Evolutionary conservation across 2,329 filamentous ascomycete species (phyloP), one percentile per base, ranked within the genome.

Genomic region (Apiospora arundinis): DNA sequence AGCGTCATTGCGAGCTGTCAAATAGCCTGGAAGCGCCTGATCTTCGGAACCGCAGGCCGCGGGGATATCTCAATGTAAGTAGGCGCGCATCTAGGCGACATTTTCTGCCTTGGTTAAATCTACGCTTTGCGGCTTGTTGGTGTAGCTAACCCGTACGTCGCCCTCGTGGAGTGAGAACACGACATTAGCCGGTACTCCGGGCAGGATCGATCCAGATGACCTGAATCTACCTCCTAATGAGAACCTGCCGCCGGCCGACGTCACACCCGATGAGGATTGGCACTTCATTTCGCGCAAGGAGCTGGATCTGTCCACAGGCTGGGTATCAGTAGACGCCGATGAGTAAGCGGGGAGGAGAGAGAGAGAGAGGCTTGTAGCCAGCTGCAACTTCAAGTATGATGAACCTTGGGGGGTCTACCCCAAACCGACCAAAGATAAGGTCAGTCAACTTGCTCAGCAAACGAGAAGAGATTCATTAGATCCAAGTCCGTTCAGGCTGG

Each of bases 1-100:
- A 95, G 97, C 74, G 93, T 98, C 80, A 90, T 98, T 82, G 93
- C 92, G 77, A 95, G 98, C 89, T 97, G 95, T 83, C 90, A 90
- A 79, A 95, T 97, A 86, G 94, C 95, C 76, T 98, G 95, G 95
- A 93, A 97, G 86, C 94, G 92, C 84, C 91, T 98, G 78, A 92
- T 97, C 83, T 92, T 92, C 73, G 95, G 95, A 87, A 95, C 95
- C 89, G 91, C 91, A 76, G 85, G 88, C 76, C 87, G 90, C 78
- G 92, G 92, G 77, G 91, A 91, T 71, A 89, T 97, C 81, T 92
- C 90, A 78, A 90, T 92, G 93, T 96, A 89, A 88, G 93, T 89
- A 37, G 11, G 23, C 48, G 28, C 48, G 5, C 69, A 48, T 66
- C 21, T 45, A 45, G 42, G 11, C 37, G 42, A 74, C 74, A 65